Percentiles rank a stretch among this genome's conserved stretches.
These are phyloP conservation scores for Zygosaccharomyces lentus DNA, from an alignment of 805 yeast genomes.

Conservation along the genomic window DNA sequence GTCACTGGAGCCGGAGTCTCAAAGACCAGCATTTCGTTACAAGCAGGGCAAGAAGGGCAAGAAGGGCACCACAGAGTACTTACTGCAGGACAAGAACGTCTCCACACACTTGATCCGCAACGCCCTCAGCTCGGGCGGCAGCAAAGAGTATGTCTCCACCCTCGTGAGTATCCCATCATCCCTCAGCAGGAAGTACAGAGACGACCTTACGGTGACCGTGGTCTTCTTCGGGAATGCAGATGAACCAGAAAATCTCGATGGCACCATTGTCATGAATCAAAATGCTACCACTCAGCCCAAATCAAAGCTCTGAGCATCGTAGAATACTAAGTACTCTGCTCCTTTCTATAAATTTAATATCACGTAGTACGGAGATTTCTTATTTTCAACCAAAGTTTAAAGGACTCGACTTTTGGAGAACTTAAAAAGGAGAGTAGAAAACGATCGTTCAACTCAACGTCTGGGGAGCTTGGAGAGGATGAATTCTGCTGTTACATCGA, in stretches of 20 bases:
- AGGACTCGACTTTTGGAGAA: background rate
- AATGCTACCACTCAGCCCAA: conserved; percentile 29
- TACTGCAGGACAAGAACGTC: conserved; percentile 80
- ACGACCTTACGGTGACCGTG: conserved; percentile 93
- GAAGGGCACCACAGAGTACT: conserved; percentile 37
- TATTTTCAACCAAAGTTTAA: background rate
- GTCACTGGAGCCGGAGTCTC: conserved; percentile 50
- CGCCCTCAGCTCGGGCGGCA: conserved; percentile 85
- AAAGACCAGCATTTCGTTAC: conserved; percentile 73
- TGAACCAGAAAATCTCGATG: conserved; percentile 26
- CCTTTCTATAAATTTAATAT: background rate
- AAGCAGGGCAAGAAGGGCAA: conserved; percentile 32
- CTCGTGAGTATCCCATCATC: conserved; percentile 89
- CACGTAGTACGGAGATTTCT: background rate
- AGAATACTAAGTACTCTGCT: background rate
- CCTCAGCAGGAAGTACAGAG: conserved; percentile 84
- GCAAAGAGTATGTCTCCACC: conserved; percentile 82
- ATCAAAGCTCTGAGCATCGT: conserved; percentile 21
- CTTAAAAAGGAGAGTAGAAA: conserved; percentile 1
- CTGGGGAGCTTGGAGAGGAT: conserved; percentile 11
- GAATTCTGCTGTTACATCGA: conserved; percentile 39
- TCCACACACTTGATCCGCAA: conserved; percentile 92
- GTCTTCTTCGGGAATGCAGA: conserved; percentile 74
- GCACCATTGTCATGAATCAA: conserved; percentile 21
- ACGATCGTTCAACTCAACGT: background rate